Evolutionary conservation across 2,329 filamentous ascomycete species (phyloP).

Genomic region (Parafenestella ontariensis): DNA sequence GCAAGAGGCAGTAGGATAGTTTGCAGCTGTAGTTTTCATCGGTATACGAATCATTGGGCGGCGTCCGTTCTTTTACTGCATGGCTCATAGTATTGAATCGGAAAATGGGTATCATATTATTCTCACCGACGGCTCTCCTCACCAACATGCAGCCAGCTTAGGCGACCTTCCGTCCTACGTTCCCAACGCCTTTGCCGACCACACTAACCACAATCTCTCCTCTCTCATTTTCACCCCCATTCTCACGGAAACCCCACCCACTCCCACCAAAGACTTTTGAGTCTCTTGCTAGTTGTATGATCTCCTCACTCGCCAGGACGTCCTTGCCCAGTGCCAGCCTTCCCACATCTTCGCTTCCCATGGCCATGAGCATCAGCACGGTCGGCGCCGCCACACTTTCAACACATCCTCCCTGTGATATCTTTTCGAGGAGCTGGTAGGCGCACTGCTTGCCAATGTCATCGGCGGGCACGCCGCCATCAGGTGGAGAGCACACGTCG

Average conservation of each 20-base stretch:
- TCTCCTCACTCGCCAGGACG: slow-evolving; percentile 79
- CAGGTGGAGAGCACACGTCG: slow-evolving; percentile 75
- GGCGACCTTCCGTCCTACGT: slow-evolving; percentile 89
- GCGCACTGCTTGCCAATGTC: slow-evolving; percentile 90
- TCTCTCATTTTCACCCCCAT: slow-evolving; percentile 56
- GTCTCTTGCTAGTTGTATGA: slow-evolving; percentile 82
- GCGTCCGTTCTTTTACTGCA: slow-evolving; percentile 14
- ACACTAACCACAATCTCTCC: slow-evolving; percentile 84
- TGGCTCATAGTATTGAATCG: not conserved
- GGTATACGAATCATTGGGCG: slow-evolving; percentile 23
- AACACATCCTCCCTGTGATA: slow-evolving; percentile 83
- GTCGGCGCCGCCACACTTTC: slow-evolving; percentile 74
- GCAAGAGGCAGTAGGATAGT: slow-evolving; percentile 32
- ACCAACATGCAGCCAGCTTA: slow-evolving; percentile 37
- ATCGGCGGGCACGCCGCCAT: slow-evolving; percentile 84
- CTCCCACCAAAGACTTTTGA: slow-evolving; percentile 87
- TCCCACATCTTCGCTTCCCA: slow-evolving; percentile 96
- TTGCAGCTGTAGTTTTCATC: not conserved
- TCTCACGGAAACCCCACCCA: slow-evolving; percentile 82
- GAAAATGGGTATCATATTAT: slow-evolving; percentile 25
- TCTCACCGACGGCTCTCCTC: slow-evolving; percentile 1
- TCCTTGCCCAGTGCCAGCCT: slow-evolving; percentile 81
- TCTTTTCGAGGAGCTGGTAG: slow-evolving; percentile 84
- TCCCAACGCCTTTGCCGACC: slow-evolving; percentile 91
- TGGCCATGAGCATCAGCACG: slow-evolving; percentile 89